These are phyloP conservation scores for Claviceps fusiformis DNA, from an alignment of 2,329 filamentous ascomycete genomes.

Conservation along the genomic window DNA sequence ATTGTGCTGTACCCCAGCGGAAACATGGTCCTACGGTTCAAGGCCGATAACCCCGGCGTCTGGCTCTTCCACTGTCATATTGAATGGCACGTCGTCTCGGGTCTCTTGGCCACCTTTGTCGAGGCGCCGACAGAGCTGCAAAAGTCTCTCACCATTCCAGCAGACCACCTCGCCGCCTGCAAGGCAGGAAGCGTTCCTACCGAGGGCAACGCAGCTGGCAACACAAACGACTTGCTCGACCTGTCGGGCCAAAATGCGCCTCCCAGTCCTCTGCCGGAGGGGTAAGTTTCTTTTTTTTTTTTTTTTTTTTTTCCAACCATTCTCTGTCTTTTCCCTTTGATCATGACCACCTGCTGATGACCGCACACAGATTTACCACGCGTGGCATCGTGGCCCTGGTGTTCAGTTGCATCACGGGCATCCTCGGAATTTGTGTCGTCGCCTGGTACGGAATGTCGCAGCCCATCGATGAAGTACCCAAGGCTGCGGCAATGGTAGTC, in stretches of 20 bases:
- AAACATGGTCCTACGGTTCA: conserved; percentile 55
- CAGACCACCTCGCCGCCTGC: conserved; percentile 45
- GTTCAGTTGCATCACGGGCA: conserved; percentile 55
- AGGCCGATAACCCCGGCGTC: conserved; percentile 53
- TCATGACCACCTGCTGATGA: neutral
- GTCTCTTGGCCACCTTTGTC: conserved; percentile 51
- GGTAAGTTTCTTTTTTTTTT: too few species aligned
- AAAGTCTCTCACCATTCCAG: conserved; percentile 43
- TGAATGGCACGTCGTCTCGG: conserved; percentile 60
- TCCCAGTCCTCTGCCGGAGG: conserved; percentile 43
- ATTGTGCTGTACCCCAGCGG: conserved; percentile 51
- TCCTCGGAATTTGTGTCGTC: conserved; percentile 55
- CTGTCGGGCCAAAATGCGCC: conserved; percentile 45
- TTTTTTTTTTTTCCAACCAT: neutral
- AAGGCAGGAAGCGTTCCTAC: conserved; percentile 33
- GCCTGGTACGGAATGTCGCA: conserved; percentile 45
- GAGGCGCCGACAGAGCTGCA: conserved; percentile 53
- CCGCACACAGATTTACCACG: conserved; percentile 42
- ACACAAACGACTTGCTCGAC: conserved; percentile 49
- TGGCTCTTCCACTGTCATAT: conserved; percentile 74
- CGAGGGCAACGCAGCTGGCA: conserved; percentile 62
- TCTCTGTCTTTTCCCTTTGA: neutral
- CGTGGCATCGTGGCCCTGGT: conserved; percentile 61
- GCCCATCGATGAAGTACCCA: conserved; percentile 7
- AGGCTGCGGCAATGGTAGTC: conserved; percentile 3